Evolutionary conservation across 441 rosid genomes (phyloP).

Genomic region (Pelargonium myrrhifolium): DNA sequence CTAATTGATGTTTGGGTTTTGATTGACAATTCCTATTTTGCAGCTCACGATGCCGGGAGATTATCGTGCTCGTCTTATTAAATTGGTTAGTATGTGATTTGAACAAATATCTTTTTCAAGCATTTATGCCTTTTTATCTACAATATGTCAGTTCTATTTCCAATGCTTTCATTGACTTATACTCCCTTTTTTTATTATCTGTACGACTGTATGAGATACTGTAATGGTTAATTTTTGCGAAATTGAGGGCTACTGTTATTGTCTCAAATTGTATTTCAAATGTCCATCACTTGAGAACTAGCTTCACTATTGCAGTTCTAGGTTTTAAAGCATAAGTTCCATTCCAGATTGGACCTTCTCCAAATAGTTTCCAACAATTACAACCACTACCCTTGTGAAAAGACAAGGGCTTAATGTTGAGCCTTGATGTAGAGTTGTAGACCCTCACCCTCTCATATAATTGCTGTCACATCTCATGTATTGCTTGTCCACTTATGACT

Average conservation of each 20-base stretch:
- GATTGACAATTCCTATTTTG: constrained; percentile 24
- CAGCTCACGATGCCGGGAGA: constrained; percentile 93
- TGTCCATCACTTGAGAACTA: background rate
- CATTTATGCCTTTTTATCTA: background rate
- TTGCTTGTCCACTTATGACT: background rate
- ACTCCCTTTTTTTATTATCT: constrained; percentile 2
- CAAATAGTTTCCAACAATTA: background rate
- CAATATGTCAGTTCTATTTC: background rate
- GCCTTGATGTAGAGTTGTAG: background rate
- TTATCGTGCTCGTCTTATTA: constrained; percentile 68
- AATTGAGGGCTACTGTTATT: background rate
- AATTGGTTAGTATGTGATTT: constrained; percentile 62
- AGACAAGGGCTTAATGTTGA: background rate
- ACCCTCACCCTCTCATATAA: background rate
- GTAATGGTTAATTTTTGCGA: background rate
- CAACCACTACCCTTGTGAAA: background rate
- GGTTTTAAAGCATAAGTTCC: background rate
- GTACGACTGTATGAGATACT: background rate
- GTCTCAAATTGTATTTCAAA: background rate
- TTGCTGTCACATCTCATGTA: background rate
- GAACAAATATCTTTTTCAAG: background rate
- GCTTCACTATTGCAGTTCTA: background rate
- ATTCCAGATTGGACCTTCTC: background rate
- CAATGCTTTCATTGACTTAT: constrained; percentile 1
- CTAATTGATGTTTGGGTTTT: constrained; percentile 8